Evolutionary conservation across 129 eudicot genomes (phyloP), one percentile per base, ranked within the genome.

Genomic region (Chrysanthemum lavandulifolium): DNA sequence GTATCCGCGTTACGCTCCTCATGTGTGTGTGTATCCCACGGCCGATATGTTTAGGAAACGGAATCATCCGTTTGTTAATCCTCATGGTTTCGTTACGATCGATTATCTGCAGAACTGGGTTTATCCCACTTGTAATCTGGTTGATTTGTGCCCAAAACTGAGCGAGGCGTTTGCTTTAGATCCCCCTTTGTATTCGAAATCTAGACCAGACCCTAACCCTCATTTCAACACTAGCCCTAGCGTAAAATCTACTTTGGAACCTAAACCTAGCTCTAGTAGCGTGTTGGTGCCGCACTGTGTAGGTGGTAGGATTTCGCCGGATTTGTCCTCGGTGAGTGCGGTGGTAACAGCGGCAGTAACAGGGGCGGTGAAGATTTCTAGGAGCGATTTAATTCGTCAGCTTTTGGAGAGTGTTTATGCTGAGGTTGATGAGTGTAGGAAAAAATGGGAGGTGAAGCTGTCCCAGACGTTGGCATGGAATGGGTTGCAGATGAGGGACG

Each of bases 171-270:
- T 93, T 56, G 92, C 75, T 15, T 56, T 73, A 8, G 95, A 93
- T 74, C 96, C 98, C 4, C 96, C 98, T 15, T 77, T 93, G 13
- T 93, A 92, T 67, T 83, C 98, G 0, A 90, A 83, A 57, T 84
- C 92, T 1, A 78, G 84, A 33, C 87, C 81, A 49, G 57, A 83
- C 47, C 77, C 79, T 40, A 75, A 55, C 60, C 73, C 83, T 8
- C 73, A 19, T 19, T 55, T 69, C 12, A 61, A 13, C 12, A 1
- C 5, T 1, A 60, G 11, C 6, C 40, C 40, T 27, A 10, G 2
- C 3, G 5, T 0, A 68, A 79, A 53, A 29, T 23, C 71, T 40
- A 65, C 19, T 40, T 67, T 55, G 0, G 13, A 29, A 4, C 13
- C 18, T 13, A 36, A 27, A 0, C 10, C 15, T 33, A 63, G 25